Evolutionary conservation across 108 stramenopile species (phyloP), one percentile per base, ranked within the genome.

Genomic region (Cyclotella cryptica): DNA sequence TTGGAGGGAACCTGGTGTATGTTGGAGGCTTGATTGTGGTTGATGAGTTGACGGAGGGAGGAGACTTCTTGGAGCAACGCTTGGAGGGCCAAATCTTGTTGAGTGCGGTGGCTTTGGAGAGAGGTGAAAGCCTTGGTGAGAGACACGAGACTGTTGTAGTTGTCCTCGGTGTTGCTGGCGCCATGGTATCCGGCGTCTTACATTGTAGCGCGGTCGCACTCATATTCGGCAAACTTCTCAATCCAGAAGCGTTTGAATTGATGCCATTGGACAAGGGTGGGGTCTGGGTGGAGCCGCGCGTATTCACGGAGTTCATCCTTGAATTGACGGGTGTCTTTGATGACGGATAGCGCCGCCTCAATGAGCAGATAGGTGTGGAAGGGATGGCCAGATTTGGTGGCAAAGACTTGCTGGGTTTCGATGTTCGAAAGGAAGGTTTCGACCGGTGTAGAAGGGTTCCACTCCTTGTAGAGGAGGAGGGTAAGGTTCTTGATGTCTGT

Each of bases 351-450:
- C 11, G 21, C 55, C 11, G 7, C 55, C 12, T 55, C 55, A 12
- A 55, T 24, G 22, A 55, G 22, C 1, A 22, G 55, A 55, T 55
- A 55, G 24, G 11, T 26, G 24, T 55, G 55, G 55, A 55, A 55
- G 11, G 55, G 55, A 21, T 24, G 19, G 2, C 22, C 22, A 12
- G 55, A 7, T 12, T 55, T 55, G 55, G n/a, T 19, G 22, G 22
- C 55, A 26, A 55, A 55, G 55, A 55, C 55, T 55, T 55, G 55
- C 24, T 55, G 55, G 55, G 19, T 24, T 26, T 55, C 7, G 3
- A 55, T 55, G 55, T 55, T 55, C 13, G 3, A 21, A 5, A 55
- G 19, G 24, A 55, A 55, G 21, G 55, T 55, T 55, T 55, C 55
- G 21, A 55, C 24, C 21, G 55, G 55, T 12, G 24, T 24, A 4